Evolutionary conservation across 1,284 basidiomycete genomes (phyloP), one percentile per base, ranked within the genome.

Genomic region (Cutaneotrichosporon cutaneum): DNA sequence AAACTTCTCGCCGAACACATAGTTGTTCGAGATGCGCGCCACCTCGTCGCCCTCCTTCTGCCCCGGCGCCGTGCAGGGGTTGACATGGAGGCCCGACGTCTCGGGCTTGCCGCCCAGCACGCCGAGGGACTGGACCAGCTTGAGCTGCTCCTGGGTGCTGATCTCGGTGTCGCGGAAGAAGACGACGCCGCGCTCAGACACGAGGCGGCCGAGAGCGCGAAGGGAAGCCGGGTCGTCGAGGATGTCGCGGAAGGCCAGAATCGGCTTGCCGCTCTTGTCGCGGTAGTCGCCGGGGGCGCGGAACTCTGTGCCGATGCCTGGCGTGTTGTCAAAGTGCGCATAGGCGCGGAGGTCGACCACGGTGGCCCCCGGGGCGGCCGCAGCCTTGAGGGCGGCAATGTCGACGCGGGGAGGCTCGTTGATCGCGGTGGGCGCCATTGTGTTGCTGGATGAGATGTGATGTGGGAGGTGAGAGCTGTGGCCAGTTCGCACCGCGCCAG

Each of bases 121-220:
- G 4, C 87, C 86, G 24, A 89, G 73, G 24, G 80, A 77, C 33
- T 78, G 72, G 3, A 76, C 82, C 47, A 85, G 80, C 52, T 81
- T 78, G n/a, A 63, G 33, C 42, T 62, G 60, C 36, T 58, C 68
- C 56, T 57, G 64, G 56, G 60, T 65, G 39, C 54, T 62, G 26
- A 54, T 56, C 50, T 52, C 53, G 64, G 85, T 86, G 21, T 82
- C 77, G 24, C 83, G 81, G 82, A 89, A 87, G 77, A 88, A 87
- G 22, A 87, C 86, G 56, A 89, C 87, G 18, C 86, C 86, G 33
- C 87, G 85, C 60, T 86, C 83, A 3, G 86, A 84, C 59, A 88
- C 79, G 60, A 74, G 65, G 27, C 63, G 57, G n/a, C 68, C 73
- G 1, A 75, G 67, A 24, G 71, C 72, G 32, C 56, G 65, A 30